Evolutionary conservation across 192 early-diverging fungal genomes (phyloP), one percentile per base, ranked within the genome.

Genomic region (Piromyces finnis): DNA sequence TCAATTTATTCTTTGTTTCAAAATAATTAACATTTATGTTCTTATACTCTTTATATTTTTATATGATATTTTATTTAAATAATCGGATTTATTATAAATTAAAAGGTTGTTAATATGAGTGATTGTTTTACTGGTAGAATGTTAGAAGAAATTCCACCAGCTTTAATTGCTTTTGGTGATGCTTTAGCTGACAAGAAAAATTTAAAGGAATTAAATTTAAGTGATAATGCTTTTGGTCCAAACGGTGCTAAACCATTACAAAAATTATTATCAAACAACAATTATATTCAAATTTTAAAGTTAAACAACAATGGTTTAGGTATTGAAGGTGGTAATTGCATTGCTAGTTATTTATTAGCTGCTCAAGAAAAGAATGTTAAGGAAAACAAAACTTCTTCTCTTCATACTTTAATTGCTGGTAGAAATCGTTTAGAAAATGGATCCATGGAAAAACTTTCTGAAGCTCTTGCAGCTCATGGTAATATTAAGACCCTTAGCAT

Each of bases 291-390:
- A 81, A 88, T 91, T 28, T 88, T 99, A n/a, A 91, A 90, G 83
- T 87, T 99, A 30, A 96, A 99, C 89, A 99, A 99, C 91, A 96
- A 97, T 83, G 97, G 97, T 15, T 89, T 99, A 80, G 97, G 97
- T 32, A 89, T 96, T 79, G 83, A 82, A 79, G 97, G 97, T 83
- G 97, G 94, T 30, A 89, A 87, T 15, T 89, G 95, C 29, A 93
- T 99, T 82, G 93, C 95, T 32, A 83, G 92, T 35, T 95, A 96
- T 29, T 87, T 99, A 78, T 84, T 92, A 36, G 92, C 88, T 29
- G 92, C 92, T 79, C 93, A 92, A 78, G 88, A 91, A 29, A 93
- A 92, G 81, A 89, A 91, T 82, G 88, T 85, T 32, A 85, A 82
- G 11, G 93, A 90, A 78, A 89, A 89, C 79, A 86, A 87, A 39